A percentile compares a stretch with the other conserved stretches of the same genome.
Evolutionary conservation across 2,329 filamentous ascomycete genomes (phyloP).

Genomic region (Neonectria faginata): DNA sequence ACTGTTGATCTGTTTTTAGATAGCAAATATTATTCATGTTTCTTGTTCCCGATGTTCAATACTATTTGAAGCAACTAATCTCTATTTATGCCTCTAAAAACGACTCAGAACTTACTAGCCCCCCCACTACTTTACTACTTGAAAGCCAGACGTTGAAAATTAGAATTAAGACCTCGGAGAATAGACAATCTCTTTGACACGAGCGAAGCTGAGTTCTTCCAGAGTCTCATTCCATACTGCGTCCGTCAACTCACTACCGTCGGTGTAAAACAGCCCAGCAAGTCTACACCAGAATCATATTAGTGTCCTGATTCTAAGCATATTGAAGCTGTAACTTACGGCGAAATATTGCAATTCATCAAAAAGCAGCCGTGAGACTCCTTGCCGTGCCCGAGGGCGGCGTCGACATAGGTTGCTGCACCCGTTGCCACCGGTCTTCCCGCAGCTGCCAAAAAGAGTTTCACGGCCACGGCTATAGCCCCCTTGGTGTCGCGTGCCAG

Average conservation of each 20-base stretch:
- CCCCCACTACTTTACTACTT: too few relatives aligned
- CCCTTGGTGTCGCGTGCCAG: slow-evolving; percentile 33
- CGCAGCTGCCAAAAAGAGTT: slow-evolving; percentile 31
- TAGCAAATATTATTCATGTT: too few relatives aligned
- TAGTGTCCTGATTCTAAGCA: too few relatives aligned
- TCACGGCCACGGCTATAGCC: slow-evolving; percentile 10
- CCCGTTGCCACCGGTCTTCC: slow-evolving; percentile 53
- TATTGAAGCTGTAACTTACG: slow-evolving; percentile 19
- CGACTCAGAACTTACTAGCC: too few relatives aligned
- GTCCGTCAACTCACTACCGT: slow-evolving; percentile 28
- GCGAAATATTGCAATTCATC: slow-evolving; percentile 56
- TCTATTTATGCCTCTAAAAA: too few relatives aligned
- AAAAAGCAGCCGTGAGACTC: slow-evolving; percentile 65
- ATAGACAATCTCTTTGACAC: slow-evolving; percentile 39
- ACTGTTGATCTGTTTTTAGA: too few relatives aligned
- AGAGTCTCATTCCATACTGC: slow-evolving; percentile 38
- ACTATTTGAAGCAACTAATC: too few relatives aligned
- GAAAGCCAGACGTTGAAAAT: too few relatives aligned
- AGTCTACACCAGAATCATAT: slow-evolving; percentile 18
- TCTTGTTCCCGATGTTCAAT: too few relatives aligned
- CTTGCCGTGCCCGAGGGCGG: slow-evolving; percentile 56
- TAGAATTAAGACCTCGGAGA: too few relatives aligned
- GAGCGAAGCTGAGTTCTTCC: slow-evolving; percentile 22
- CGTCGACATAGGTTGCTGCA: slow-evolving; percentile 61
- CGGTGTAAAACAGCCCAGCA: slow-evolving; percentile 33